Conservation (phyloP, 768 basidiomycete species). For the Boletus bicolor region DNA sequence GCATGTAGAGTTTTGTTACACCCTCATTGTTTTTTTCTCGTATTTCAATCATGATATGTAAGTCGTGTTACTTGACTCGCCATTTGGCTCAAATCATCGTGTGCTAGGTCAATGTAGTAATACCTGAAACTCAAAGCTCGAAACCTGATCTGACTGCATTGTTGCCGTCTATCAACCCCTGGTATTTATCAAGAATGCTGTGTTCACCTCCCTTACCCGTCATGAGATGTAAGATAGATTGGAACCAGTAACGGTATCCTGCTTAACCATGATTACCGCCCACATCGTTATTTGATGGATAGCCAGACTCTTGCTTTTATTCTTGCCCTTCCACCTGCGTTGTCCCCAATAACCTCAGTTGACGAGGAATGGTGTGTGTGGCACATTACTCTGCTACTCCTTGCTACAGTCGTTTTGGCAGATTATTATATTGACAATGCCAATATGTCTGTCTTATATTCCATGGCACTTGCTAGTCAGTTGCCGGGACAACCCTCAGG, state of each 20-base stretch:
- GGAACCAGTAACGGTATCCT: background rate
- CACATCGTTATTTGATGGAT: background rate
- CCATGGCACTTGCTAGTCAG: conserved; percentile 12
- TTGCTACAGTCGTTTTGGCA: conserved; percentile 15
- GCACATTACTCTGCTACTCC: conserved; percentile 7
- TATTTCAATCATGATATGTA: background rate
- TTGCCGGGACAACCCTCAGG: background rate
- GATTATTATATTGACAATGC: conserved; percentile 26
- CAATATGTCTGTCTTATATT: conserved; percentile 18
- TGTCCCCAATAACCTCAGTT: background rate
- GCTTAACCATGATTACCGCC: background rate
- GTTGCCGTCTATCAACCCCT: background rate
- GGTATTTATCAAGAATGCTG: conserved; percentile 1
- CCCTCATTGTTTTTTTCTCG: background rate
- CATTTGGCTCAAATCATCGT: background rate
- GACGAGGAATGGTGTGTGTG: conserved; percentile 4
- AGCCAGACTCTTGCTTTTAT: background rate
- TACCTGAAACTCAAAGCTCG: background rate
- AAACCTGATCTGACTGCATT: background rate
- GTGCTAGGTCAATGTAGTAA: background rate
- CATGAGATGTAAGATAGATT: background rate
- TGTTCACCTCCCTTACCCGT: background rate
- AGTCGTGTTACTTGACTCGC: background rate
- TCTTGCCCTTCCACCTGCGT: background rate
- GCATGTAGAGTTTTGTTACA: background rate